Base-by-base conservation (phyloP, 23 red algal species). In the Gracilariopsis chorda region DNA sequence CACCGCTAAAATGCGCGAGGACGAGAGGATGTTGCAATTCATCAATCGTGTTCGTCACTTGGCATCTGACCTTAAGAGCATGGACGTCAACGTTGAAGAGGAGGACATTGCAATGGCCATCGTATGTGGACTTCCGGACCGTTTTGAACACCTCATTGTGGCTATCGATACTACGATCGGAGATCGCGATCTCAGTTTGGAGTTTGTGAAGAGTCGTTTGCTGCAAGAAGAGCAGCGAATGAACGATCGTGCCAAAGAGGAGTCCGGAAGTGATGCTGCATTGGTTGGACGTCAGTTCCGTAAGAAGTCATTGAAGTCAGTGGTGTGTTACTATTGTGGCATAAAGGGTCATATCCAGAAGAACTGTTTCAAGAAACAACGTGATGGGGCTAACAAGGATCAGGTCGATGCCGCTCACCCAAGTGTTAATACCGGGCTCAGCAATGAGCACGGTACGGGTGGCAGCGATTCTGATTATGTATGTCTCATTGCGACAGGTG, bases 131-230 rank as follows among this genome's bases (percentile, higher is more conserved):
- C 1, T 85, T 42, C 56, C 80, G 2, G 14, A 55, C n/a, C 49
- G 14, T n/a, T 75, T 55, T 30, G 82, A 87, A 1, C 40, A 74
- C 67, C 63, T 70, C 43, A 87, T 87, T 35, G 56, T 87, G 19
- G 56, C 82, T 19, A 53, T 87, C 24, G 58, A 87, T 1, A 62
- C 78, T 32, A 45, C 64, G 63, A 51, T 69, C 43, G 80, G 80
- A 21, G 80, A 67, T 49, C 2, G 62, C 60, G 0, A 20, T 44
- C 59, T 85, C 58, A 48, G 61, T 59, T 27, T 87, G n/a, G 63
- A 75, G 33, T 87, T 87, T 55, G 58, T 71, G 48, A 87, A 87
- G 82, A 75, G 82, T 73, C 64, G 82, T 73, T 36, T 87, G 41
- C 59, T 87, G 63, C 82, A 71, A 51, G 82, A 87, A 59, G 82